Percentiles rank a stretch among this genome's conserved stretches.
Conservation (phyloP, 441 rosid species). For the Adansonia rubrostipa region DNA sequence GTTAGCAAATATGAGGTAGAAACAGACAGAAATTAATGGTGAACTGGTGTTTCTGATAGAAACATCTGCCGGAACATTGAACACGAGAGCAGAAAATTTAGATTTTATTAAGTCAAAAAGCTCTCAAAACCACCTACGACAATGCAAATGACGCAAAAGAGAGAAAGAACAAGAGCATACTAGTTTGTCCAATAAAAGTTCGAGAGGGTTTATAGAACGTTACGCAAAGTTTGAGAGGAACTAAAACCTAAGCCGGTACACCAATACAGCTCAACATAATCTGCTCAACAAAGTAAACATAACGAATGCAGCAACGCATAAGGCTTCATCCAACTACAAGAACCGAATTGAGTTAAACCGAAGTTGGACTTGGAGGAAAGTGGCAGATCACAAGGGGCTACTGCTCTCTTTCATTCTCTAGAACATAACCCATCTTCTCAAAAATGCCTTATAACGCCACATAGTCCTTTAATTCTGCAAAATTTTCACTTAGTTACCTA, state of each 20-base stretch:
- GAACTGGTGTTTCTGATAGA: neutral
- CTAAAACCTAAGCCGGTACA: neutral
- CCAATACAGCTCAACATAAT: neutral
- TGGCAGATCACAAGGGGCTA: neutral
- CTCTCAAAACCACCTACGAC: neutral
- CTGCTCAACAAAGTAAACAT: neutral
- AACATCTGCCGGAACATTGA: slow-evolving; percentile 2
- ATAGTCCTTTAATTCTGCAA: too few species aligned
- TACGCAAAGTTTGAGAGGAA: neutral
- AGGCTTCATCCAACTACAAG: neutral
- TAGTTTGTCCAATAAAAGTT: neutral
- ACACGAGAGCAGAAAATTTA: neutral
- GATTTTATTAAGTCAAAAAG: slow-evolving; percentile 9
- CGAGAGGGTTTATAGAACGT: neutral
- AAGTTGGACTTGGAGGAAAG: neutral
- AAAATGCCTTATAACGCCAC: neutral
- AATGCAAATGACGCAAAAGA: too few species aligned
- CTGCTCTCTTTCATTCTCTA: neutral
- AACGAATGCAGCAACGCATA: neutral
- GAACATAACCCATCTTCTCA: neutral
- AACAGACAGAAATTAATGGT: neutral
- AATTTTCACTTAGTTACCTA: slow-evolving; percentile 5
- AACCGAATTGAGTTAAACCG: neutral
- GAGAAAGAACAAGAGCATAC: too few species aligned
- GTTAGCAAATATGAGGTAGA: neutral